These are phyloP conservation scores for Arabidopsis arenosa DNA, from an alignment of 345 rosid genomes.

Conservation along the genomic window DNA sequence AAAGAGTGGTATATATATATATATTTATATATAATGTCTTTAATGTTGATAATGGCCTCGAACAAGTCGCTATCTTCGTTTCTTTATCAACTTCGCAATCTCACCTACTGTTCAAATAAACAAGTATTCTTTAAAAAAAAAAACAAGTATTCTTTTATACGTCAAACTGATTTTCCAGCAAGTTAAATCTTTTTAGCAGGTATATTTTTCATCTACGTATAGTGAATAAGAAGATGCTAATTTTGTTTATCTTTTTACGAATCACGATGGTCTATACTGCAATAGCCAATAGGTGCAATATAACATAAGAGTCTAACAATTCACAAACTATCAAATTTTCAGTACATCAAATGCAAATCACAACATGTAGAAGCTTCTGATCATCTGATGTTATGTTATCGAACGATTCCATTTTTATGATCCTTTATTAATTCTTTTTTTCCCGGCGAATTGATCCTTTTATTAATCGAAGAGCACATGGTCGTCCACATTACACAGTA, in stretches of 20 bases:
- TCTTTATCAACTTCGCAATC: neutral
- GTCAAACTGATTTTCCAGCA: neutral
- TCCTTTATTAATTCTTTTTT: neutral
- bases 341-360: neutral
- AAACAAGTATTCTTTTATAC: neutral
- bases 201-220: neutral
- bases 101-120: neutral
- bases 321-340: neutral
- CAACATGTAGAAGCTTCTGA: neutral
- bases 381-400: neutral
- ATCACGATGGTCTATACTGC: neutral
- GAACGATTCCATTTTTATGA: neutral
- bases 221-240: neutral
- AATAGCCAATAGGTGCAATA: too few relatives aligned
- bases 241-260: neutral
- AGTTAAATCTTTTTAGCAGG: neutral
- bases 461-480: conserved; percentile 22
- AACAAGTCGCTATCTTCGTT: conserved; percentile 15
- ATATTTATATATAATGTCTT: neutral
- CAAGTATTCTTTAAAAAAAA: neutral
- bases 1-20: neutral
- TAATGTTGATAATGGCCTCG: neutral
- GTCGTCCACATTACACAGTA: neutral
- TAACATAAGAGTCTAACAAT: neutral
- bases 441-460: too few relatives aligned